Conservation (phyloP, 495 filamentous ascomycete genomes). For the Daldinia childiae region DNA sequence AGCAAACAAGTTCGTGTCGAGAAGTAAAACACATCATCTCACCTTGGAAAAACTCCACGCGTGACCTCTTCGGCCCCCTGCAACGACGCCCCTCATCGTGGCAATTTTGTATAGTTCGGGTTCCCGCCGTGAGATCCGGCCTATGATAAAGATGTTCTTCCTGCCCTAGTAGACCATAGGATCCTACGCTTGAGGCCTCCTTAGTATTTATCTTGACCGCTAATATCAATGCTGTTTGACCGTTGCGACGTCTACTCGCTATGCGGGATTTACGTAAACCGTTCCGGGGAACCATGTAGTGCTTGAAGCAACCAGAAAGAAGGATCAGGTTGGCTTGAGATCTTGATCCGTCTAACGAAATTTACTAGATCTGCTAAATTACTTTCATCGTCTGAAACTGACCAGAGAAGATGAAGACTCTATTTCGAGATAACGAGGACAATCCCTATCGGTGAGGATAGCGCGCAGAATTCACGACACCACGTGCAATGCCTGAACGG, state of each 20-base stretch:
- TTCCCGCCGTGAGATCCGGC: slow-evolving; percentile 15
- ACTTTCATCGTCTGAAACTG: not conserved
- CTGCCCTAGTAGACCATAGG: slow-evolving; percentile 6
- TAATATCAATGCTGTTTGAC: slow-evolving; percentile 5
- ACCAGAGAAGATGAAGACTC: not conserved
- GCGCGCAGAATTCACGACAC: slow-evolving; percentile 14
- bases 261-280: slow-evolving; percentile 17
- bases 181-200: slow-evolving; percentile 9
- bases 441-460: not conserved
- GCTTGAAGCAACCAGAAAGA: not conserved
- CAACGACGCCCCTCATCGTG: slow-evolving; percentile 49
- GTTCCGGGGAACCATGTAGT: not conserved
- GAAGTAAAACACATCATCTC: slow-evolving; percentile 21
- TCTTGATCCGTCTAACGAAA: not conserved
- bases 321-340: not conserved
- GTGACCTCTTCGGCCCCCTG: slow-evolving; percentile 46
- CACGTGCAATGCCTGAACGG: slow-evolving; percentile 19
- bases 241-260: slow-evolving; percentile 13
- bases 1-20: not conserved
- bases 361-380: not conserved
- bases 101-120: slow-evolving; percentile 15
- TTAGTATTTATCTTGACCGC: slow-evolving; percentile 12
- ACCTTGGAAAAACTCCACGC: slow-evolving; percentile 53
- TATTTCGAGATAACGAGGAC: not conserved
- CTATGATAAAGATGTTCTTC: slow-evolving; percentile 11